Percentiles rank a stretch among this genome's conserved stretches.
These are phyloP conservation scores for Periconia sp. DNA, from an alignment of 2,329 filamentous ascomycete species.

Conservation along the genomic window DNA sequence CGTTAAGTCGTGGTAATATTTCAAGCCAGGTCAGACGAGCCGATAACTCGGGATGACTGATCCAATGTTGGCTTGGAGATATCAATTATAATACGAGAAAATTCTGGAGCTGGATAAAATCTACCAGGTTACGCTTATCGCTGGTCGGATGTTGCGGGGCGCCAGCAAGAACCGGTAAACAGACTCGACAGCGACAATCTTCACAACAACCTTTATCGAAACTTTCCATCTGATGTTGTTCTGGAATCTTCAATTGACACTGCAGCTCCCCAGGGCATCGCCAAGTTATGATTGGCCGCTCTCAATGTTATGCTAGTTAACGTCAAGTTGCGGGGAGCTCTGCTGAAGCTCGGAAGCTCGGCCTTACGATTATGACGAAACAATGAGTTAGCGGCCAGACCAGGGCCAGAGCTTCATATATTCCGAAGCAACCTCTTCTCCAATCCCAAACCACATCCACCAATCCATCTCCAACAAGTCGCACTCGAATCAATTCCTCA, in stretches of 20 bases:
- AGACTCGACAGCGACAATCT: too few relatives aligned
- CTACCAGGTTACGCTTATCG: neutral
- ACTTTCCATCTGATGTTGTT: too few relatives aligned
- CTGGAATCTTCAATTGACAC: too few relatives aligned
- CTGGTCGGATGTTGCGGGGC: too few relatives aligned
- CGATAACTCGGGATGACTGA: neutral
- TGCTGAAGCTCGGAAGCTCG: conserved; percentile 16
- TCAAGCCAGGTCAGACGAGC: neutral
- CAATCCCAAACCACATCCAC: conserved; percentile 2
- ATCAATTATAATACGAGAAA: neutral
- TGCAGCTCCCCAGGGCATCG: neutral
- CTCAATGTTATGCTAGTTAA: neutral
- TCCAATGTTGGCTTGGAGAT: neutral
- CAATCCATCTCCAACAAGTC: conserved; percentile 1
- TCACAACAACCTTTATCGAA: too few relatives aligned
- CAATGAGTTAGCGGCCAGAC: conserved; percentile 10
- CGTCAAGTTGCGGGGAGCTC: neutral
- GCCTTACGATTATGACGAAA: conserved; percentile 29
- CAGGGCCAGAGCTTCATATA: conserved; percentile 8
- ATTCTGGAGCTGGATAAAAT: neutral
- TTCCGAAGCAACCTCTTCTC: neutral
- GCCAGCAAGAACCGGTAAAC: too few relatives aligned
- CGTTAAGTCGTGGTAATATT: neutral
- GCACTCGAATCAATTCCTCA: conserved; percentile 5
- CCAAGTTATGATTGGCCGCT: neutral